phyloP scores from a whole-genome alignment of 2,329 filamentous ascomycete species.

The Cladobotryum mycophilum region DNA sequence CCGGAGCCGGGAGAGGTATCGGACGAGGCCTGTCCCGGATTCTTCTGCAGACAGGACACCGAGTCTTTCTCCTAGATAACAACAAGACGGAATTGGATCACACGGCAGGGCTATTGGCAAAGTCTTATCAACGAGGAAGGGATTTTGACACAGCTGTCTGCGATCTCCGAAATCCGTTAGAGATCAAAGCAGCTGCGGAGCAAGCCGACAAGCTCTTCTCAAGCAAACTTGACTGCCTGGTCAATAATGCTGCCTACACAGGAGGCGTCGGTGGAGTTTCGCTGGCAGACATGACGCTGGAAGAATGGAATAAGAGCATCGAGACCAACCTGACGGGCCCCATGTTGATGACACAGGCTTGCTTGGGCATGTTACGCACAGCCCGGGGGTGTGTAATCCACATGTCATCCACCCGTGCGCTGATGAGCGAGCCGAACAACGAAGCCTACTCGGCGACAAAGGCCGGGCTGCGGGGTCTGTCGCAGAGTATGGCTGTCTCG shows the following conservation, averaged over 20 bases:
- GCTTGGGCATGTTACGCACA: slow-evolving; percentile 20
- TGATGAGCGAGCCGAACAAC: slow-evolving; percentile 42
- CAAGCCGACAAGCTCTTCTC: slow-evolving; percentile 27
- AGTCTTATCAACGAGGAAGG: slow-evolving; percentile 7
- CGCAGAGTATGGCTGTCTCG: slow-evolving; percentile 42
- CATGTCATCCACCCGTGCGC: slow-evolving; percentile 43
- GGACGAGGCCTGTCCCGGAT: slow-evolving; percentile 20
- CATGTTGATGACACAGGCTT: slow-evolving; percentile 24
- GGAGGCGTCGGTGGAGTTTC: slow-evolving; percentile 24
- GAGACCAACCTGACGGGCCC: slow-evolving; percentile 33
- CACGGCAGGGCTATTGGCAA: slow-evolving; percentile 21
- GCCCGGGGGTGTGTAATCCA: slow-evolving; percentile 33
- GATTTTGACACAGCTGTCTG: slow-evolving; percentile 20
- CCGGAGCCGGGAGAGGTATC: slow-evolving; percentile 18
- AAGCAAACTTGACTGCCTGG: slow-evolving; percentile 31
- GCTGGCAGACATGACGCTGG: slow-evolving; percentile 27
- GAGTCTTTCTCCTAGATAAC: slow-evolving; percentile 34
- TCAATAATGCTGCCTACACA: slow-evolving; percentile 38
- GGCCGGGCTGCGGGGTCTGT: slow-evolving; percentile 43
- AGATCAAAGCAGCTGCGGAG: slow-evolving; percentile 24
- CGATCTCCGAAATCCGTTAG: slow-evolving; percentile 26
- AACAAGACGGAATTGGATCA: slow-evolving; percentile 32
- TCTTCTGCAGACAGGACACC: slow-evolving; percentile 31
- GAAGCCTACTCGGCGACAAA: slow-evolving; percentile 46
- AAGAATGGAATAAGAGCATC: slow-evolving; percentile 31